Evolutionary conservation across 805 yeast genomes (phyloP), one percentile per base, ranked within the genome.

Genomic region (Zygotorulaspora florentina): DNA sequence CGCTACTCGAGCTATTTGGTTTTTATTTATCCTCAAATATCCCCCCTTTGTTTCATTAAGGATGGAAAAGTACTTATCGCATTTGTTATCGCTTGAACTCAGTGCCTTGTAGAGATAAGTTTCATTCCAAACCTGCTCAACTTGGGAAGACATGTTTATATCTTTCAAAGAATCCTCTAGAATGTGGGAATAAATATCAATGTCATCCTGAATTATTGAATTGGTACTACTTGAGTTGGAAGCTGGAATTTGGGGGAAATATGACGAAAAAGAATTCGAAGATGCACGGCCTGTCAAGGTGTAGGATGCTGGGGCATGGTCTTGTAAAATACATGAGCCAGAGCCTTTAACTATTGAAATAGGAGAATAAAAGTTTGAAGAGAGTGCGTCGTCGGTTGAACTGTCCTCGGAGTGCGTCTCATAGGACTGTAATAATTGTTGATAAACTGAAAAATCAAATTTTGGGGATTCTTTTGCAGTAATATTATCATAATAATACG

Each of bases 401-500:
- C 28, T 23, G 7, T 49, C 47, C 26, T 33, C 47, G 26, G 35
- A 31, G 18, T 42, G 16, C 8, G 41, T 13, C 6, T 45, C 50
- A 3, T 34, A 30, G 8, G 35, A 17, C 11, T 26, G 33, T n/a
- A 31, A 31, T 4, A 39, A 15, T 12, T 39, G 43, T 23, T 42
- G 49, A 28, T 28, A 20, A n/a, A 43, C 40, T 27, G 40, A 37
- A 16, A 46, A 52, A 35, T 61, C 59, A 41, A 54, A 54, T 18
- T 56, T 58, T 12, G 68, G 64, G 50, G 84, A 82, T 16, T 83
- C 84, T 3, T 78, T 64, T 43, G 73, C 73, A 0, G 82, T 79
- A 39, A 83, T 77, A 59, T 85, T 85, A 54, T 84, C 90, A 56
- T 73, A 85, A 50, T 76, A 76, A 57, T 83, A 85, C 40, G 73